Evolutionary conservation across 2,329 filamentous ascomycete genomes (phyloP).

Genomic region (Fusarium avenaceum): DNA sequence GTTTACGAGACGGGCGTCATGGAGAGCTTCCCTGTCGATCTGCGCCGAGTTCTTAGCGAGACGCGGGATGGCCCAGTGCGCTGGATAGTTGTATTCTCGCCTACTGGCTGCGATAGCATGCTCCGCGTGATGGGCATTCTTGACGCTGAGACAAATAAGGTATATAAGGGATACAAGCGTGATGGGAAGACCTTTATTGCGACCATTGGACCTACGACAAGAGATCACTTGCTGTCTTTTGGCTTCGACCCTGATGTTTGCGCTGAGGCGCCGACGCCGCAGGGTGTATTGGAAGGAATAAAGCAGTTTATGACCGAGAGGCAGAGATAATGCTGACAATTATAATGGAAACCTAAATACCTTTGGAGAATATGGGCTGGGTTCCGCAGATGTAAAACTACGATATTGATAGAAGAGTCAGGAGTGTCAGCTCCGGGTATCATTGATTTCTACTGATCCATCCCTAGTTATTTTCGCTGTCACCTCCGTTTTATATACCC

Average conservation of each 20-base stretch:
- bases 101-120: slow-evolving; percentile 74
- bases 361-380: neutral
- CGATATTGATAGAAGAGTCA: slow-evolving; percentile 26
- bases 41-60: slow-evolving; percentile 64
- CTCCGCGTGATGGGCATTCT: slow-evolving; percentile 66
- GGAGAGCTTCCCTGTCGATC: slow-evolving; percentile 79
- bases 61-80: slow-evolving; percentile 60
- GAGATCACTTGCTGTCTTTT: slow-evolving; percentile 78
- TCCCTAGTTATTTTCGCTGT: slow-evolving; percentile 20
- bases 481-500: slow-evolving; percentile 26
- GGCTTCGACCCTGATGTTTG: slow-evolving; percentile 81
- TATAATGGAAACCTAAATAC: slow-evolving; percentile 12
- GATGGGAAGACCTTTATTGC: slow-evolving; percentile 73
- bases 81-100: slow-evolving; percentile 84
- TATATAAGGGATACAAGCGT: slow-evolving; percentile 44
- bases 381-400: neutral
- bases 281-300: slow-evolving; percentile 81
- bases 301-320: slow-evolving; percentile 48
- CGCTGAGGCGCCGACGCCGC: slow-evolving; percentile 83
- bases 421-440: slow-evolving; percentile 50
- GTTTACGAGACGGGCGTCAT: slow-evolving; percentile 91
- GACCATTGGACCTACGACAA: slow-evolving; percentile 94
- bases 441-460: slow-evolving; percentile 43
- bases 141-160: slow-evolving; percentile 61
- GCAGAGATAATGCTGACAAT: slow-evolving; percentile 21